These are phyloP conservation scores for Cystofilobasidium bisporidii DNA, from an alignment of 768 basidiomycete genomes.

Conservation along the genomic window DNA sequence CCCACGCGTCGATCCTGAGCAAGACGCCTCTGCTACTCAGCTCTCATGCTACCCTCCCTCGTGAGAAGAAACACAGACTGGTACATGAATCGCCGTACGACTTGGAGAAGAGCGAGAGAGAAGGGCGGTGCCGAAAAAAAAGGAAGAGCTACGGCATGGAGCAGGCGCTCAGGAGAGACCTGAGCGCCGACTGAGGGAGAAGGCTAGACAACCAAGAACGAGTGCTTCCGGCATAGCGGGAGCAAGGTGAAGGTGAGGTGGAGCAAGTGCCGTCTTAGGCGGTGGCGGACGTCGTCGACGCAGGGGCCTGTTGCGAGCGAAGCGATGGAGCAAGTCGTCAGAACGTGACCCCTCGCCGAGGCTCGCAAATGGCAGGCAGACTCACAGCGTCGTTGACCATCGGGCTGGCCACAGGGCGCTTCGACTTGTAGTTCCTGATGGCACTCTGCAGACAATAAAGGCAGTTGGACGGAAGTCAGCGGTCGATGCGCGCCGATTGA, in stretches of 20 bases:
- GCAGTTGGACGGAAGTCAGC: background rate
- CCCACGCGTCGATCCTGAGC: too few species aligned
- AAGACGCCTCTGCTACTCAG: too few species aligned
- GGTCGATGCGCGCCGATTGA: background rate
- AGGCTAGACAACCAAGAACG: too few species aligned
- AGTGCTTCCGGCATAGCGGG: too few species aligned
- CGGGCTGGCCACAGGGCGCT: constrained; percentile 45
- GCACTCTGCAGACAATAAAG: constrained; percentile 66
- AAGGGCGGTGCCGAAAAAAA: too few species aligned
- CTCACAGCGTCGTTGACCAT: background rate
- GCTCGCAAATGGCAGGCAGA: background rate
- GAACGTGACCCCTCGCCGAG: background rate
- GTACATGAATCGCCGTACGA: too few species aligned
- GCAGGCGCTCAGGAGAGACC: too few species aligned
- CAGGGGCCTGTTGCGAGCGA: background rate
- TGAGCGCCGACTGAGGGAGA: too few species aligned
- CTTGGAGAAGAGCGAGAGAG: too few species aligned
- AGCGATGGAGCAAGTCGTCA: background rate
- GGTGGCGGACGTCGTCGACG: background rate
- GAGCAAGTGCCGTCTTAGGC: background rate
- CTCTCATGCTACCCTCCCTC: too few species aligned
- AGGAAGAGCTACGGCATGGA: too few species aligned
- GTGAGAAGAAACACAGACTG: too few species aligned
- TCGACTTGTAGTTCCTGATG: constrained; percentile 87
- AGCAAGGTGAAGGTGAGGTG: background rate